These are phyloP conservation scores for Hygrocybe coccinea DNA, from an alignment of 768 basidiomycete genomes.

Conservation along the genomic window DNA sequence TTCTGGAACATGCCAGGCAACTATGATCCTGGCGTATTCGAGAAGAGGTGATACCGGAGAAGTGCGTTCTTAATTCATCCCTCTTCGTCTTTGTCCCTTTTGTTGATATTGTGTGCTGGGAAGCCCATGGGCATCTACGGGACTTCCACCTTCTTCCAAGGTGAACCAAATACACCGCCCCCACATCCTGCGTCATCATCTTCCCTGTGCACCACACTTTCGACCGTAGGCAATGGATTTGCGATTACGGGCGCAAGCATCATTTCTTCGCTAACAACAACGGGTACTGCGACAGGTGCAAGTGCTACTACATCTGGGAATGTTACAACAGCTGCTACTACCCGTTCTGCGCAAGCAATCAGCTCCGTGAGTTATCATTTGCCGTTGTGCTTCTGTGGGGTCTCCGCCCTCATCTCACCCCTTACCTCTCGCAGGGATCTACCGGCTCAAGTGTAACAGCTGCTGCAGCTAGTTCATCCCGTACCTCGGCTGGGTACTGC, in stretches of 20 bases:
- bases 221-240: constrained; percentile 49
- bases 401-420: too few species aligned
- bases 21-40: constrained; percentile 42
- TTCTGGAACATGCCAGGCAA: constrained; percentile 58
- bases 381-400: too few species aligned
- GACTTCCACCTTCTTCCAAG: constrained; percentile 62
- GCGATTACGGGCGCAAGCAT: constrained; percentile 28
- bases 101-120: constrained; percentile 13
- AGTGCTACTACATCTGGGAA: constrained; percentile 7
- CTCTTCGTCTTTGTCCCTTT: neutral
- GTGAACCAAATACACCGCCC: constrained; percentile 48
- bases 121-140: constrained; percentile 69
- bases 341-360: too few species aligned
- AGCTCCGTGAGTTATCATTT: too few species aligned
- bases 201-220: constrained; percentile 51
- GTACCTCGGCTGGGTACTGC: neutral
- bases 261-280: constrained; percentile 10
- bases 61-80: constrained; percentile 25
- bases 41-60: constrained; percentile 48
- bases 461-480: neutral
- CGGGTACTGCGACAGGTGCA: constrained; percentile 9
- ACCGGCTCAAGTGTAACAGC: neutral
- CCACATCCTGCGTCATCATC: constrained; percentile 55
- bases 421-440: neutral
- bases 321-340: neutral